Base-by-base conservation (phyloP, 2,329 filamentous ascomycete genomes). In the Xylaria sp. region DNA sequence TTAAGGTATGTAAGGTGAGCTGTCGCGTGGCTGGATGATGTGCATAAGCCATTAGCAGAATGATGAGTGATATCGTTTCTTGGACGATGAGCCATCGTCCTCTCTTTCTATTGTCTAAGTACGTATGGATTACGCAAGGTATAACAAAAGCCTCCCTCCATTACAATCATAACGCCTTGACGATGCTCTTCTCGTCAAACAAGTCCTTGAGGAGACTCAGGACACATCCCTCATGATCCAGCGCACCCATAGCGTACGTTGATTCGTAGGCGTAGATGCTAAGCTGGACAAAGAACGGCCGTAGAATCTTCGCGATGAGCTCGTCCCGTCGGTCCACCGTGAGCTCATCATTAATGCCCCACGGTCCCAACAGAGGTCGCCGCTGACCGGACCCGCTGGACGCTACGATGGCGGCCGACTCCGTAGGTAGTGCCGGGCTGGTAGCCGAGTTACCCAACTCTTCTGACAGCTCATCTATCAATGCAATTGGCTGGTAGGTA, bases 241-340 rank as follows among this genome's bases (percentile, higher is more conserved):
- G 75, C 48, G 74, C 74, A 42, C 85, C 87, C 86, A 97, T 92
- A 13, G 88, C 86, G 73, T 99, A 99, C 58, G 89, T 93, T 63
- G 88, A 89, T 77, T 99, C 94, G 75, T 97, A 99, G 0, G 90
- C 88, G 72, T 88, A 90, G 69, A 99, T 97, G 72, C 92, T 97
- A 64, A 99, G 76, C 71, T 95, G 90, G 11, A 88, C 89, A 71
- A 97, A 91, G 76, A 97, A 97, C 0, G 93, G 93, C 66, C 90
- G 81, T 63, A 97, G 75, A 10, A 97, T 83, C 71, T 88, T 88
- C 60, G 86, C 85, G 4, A 94, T 83, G 59, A 97, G 75, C 73
- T 88, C 85, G 56, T 87, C 84, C 68, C 80, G 83, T 63, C 81
- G 78, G 63, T 89, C 87, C 44, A 86, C 75, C 37, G 73, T 71